These are phyloP conservation scores for Penicillium expansum DNA, from an alignment of 2,329 filamentous ascomycete species.

Conservation along the genomic window DNA sequence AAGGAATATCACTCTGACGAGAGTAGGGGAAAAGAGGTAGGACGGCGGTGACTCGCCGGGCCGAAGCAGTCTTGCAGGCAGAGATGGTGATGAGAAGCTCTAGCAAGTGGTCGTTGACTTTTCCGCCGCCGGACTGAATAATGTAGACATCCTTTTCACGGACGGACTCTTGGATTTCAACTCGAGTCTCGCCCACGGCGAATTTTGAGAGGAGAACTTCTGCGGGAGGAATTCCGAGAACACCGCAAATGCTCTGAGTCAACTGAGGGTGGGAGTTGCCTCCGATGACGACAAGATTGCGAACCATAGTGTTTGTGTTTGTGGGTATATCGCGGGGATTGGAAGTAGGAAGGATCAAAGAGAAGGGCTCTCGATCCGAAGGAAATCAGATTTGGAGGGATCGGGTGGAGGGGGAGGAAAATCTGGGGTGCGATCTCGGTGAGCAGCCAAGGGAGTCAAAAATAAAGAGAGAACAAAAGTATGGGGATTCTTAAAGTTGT, in stretches of 20 bases:
- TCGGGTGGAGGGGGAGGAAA: conserved; percentile 27
- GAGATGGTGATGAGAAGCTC: conserved; percentile 97
- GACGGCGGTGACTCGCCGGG: conserved; percentile 87
- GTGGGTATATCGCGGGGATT: conserved; percentile 10
- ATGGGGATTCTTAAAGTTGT: conserved; percentile 12
- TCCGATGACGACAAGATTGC: conserved; percentile 90
- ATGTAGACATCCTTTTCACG: conserved; percentile 99
- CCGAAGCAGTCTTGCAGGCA: conserved; percentile 94
- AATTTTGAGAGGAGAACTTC: conserved; percentile 87
- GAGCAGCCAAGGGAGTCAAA: conserved; percentile 10
- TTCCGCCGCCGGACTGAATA: conserved; percentile 87
- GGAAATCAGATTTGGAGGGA: conserved; percentile 21
- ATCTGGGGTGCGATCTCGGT: conserved; percentile 31
- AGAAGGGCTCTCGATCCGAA: conserved; percentile 20
- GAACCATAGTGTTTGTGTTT: conserved; percentile 64
- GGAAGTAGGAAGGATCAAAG: conserved; percentile 13
- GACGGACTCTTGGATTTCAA: conserved; percentile 94
- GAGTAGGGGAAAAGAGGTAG: conserved; percentile 96
- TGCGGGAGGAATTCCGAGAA: conserved; percentile 80
- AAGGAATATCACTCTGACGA: conserved; percentile 91
- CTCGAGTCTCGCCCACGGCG: conserved; percentile 88
- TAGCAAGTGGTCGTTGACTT: conserved; percentile 94
- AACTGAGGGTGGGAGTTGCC: conserved; percentile 90
- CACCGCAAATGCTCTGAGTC: conserved; percentile 80
- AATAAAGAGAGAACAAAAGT: background rate